Conservation (phyloP, 1,284 basidiomycete genomes). For the Leccinum subrobustum region DNA sequence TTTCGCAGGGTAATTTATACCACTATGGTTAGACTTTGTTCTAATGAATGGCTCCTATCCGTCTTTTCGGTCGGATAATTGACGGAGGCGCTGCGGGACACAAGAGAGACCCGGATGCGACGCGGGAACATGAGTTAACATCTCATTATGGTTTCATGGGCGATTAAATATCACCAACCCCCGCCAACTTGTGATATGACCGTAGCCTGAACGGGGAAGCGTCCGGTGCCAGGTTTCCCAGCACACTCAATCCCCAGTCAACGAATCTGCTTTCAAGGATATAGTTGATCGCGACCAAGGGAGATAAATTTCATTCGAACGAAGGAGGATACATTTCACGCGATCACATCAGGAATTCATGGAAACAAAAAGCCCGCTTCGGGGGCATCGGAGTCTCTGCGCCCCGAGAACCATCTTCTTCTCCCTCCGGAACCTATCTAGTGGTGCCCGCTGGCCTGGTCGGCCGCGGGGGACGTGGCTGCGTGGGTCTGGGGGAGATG, state of each 20-base stretch:
- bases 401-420: background rate
- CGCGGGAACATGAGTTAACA: background rate
- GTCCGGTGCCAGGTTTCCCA: background rate
- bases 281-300: background rate
- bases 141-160: slow-evolving; percentile 5
- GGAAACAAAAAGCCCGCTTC: background rate
- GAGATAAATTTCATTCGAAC: background rate
- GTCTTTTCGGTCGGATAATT: background rate
- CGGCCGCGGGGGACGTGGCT: slow-evolving; percentile 7
- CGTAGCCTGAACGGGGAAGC: background rate
- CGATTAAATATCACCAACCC: background rate
- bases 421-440: background rate
- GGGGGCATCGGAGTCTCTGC: background rate
- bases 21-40: background rate
- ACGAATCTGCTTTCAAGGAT: background rate
- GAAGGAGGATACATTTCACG: background rate
- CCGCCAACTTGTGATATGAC: background rate
- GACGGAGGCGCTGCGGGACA: background rate
- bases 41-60: background rate
- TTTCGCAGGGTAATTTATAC: background rate
- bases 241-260: background rate
- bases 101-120: background rate
- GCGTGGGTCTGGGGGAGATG: slow-evolving; percentile 5
- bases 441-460: background rate
- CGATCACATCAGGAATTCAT: background rate